Evolutionary conservation across 2,329 filamentous ascomycete genomes (phyloP), one percentile per base, ranked within the genome.

Genomic region (Diaporthe citrichinensis): DNA sequence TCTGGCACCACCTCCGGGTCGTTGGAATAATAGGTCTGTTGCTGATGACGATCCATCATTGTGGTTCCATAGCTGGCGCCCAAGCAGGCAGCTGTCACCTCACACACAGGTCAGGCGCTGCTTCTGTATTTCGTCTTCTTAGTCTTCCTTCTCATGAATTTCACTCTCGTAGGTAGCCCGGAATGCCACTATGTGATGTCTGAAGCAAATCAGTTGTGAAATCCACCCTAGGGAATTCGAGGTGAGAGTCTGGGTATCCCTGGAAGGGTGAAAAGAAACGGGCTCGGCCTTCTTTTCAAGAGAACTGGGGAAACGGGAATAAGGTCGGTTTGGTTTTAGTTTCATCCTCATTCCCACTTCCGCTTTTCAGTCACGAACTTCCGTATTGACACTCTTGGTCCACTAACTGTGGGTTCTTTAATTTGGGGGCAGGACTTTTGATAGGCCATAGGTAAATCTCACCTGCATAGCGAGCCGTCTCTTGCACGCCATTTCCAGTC

Each of bases 1-100:
- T 49, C 44, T 28, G 31, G 65, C 25, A 68, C 65, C 46, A 68
- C 65, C 34, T 68, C 65, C 15, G 65, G 65, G 28, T 68, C 65
- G 20, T 68, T 23, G 12, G 62, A 68, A 53, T 49, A 68, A 53
- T 49, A 68, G 31, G 5, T 34, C 6, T 36, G 20, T 15, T 53
- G 44, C 31, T 68, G 65, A 28, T 53, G n/a, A 53, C 23, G 31
- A 36, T 68, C 7, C 46, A 68, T 53, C 31, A 39, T 51, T 46
- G 53, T 51, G 31, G 62, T 17, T 51, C 46, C 46, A 39, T 46
- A 15, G 28, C 62, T 53, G 23, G 46, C 31, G 23, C 62, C 31
- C 31, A 68, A 23, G 31, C 31, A 39, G 23, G 25, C 39, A 7
- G 39, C n/a, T 62, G 25, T 53, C 31, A 53, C 31, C 28, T n/a